Percentiles rank a stretch among this genome's conserved stretches.
These are phyloP conservation scores for Jimgerdemannia lactiflua DNA, from an alignment of 192 early-diverging fungal species.

Conservation along the genomic window DNA sequence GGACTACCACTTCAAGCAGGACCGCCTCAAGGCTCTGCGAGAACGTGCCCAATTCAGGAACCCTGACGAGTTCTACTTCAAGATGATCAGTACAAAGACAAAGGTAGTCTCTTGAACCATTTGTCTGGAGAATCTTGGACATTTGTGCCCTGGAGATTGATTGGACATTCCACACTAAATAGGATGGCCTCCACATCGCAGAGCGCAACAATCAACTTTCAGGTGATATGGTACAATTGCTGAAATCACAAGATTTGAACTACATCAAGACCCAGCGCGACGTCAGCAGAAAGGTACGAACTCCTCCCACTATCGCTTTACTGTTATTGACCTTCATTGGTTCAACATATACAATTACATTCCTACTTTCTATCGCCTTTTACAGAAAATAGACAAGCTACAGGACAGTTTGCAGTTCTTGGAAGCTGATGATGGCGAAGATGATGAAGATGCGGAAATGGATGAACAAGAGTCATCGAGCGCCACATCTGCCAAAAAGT, in stretches of 20 bases:
- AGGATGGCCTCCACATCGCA: slow-evolving; percentile 75
- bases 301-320: not conserved
- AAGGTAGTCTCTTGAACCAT: slow-evolving; percentile 40
- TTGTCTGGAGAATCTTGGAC: slow-evolving; percentile 1
- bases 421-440: slow-evolving; percentile 33
- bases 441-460: slow-evolving; percentile 17
- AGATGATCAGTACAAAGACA: slow-evolving; percentile 88
- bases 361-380: not conserved
- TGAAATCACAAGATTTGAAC: slow-evolving; percentile 92
- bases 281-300: slow-evolving; percentile 66
- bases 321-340: slow-evolving; percentile 20
- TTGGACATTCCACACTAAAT: not conserved
- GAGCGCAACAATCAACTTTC: slow-evolving; percentile 73
- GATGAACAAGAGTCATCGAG: slow-evolving; percentile 24
- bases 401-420: slow-evolving; percentile 70
- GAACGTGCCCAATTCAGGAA: slow-evolving; percentile 87
- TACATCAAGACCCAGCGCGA: slow-evolving; percentile 83
- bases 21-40: slow-evolving; percentile 77
- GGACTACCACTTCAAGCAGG: slow-evolving; percentile 88
- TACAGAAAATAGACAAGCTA: slow-evolving; percentile 70
- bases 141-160: not conserved
- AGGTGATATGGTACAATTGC: slow-evolving; percentile 70
- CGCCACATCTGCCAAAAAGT: slow-evolving; percentile 21
- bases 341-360: not conserved
- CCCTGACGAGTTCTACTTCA: slow-evolving; percentile 98